phyloP scores from a whole-genome alignment of 202 grass and related monocot genomes.

The Dendrocalamus latiflorus region DNA sequence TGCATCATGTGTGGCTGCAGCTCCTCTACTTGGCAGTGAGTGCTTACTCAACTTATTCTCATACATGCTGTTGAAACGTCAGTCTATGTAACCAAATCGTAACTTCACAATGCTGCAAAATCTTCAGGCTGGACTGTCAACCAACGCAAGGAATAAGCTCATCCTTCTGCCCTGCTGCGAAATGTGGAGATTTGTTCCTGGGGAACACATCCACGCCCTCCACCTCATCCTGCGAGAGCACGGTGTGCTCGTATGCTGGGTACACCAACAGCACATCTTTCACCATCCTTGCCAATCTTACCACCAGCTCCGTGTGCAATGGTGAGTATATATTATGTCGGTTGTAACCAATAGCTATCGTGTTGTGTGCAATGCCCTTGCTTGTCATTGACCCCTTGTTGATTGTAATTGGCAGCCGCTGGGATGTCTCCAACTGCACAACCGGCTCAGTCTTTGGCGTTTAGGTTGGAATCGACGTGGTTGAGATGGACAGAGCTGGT shows the following conservation, averaged over 20 bases:
- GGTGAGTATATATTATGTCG: slow-evolving; percentile 10
- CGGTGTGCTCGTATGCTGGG: slow-evolving; percentile 59
- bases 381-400: slow-evolving; percentile 16
- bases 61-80: neutral
- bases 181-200: slow-evolving; percentile 63
- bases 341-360: neutral
- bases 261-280: slow-evolving; percentile 75
- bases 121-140: slow-evolving; percentile 65
- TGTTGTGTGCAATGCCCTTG: neutral
- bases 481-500: slow-evolving; percentile 33
- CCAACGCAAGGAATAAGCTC: slow-evolving; percentile 48
- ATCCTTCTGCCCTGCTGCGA: slow-evolving; percentile 50
- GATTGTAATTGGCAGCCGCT: slow-evolving; percentile 38
- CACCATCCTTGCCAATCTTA: slow-evolving; percentile 61
- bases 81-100: neutral
- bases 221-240: slow-evolving; percentile 48
- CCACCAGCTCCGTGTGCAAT: slow-evolving; percentile 48
- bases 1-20: slow-evolving; percentile 84
- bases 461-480: neutral
- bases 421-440: slow-evolving; percentile 47
- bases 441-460: slow-evolving; percentile 31
- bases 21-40: slow-evolving; percentile 77
- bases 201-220: slow-evolving; percentile 60
- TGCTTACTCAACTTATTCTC: neutral
- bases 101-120: neutral